A percentile compares a stretch with the other conserved stretches of the same genome.
phyloP scores from a whole-genome alignment of 345 rosid genomes.

The Diplotaxis tenuifolia region DNA sequence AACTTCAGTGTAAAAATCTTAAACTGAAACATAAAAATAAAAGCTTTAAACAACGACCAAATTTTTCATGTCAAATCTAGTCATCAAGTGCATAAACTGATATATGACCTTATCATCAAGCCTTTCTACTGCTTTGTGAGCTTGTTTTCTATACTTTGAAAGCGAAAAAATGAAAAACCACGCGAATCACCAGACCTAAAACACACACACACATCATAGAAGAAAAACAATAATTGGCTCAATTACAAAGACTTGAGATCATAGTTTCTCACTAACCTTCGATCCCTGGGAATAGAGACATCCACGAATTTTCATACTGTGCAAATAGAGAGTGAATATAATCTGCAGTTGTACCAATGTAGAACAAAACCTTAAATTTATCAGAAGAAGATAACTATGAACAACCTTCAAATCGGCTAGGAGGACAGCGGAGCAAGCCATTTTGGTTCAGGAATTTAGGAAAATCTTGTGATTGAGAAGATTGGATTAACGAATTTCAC shows the following conservation, averaged over 20 bases:
- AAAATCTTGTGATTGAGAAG: too few relatives aligned
- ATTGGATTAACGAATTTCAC: too few relatives aligned
- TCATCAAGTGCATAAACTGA: neutral
- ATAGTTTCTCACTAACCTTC: slow-evolving; percentile 44
- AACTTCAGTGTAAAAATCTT: too few relatives aligned
- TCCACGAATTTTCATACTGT: slow-evolving; percentile 84
- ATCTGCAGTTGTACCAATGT: slow-evolving; percentile 68
- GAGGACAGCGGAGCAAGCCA: too few relatives aligned
- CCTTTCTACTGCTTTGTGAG: slow-evolving; percentile 67
- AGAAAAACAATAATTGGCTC: too few relatives aligned
- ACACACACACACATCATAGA: neutral
- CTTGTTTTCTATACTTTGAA: slow-evolving; percentile 65
- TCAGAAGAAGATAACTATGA: neutral
- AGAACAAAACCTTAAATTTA: slow-evolving; percentile 1
- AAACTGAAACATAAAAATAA: too few relatives aligned
- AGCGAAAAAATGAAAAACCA: slow-evolving; percentile 74
- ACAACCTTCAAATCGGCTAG: neutral
- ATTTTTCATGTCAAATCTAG: too few relatives aligned
- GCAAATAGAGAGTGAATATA: slow-evolving; percentile 78
- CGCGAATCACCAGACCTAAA: slow-evolving; percentile 58
- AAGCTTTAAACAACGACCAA: too few relatives aligned
- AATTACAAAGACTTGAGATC: neutral
- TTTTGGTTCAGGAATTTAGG: too few relatives aligned
- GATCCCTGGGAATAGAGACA: slow-evolving; percentile 77
- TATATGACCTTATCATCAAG: slow-evolving; percentile 49